Base-by-base conservation (phyloP, 768 basidiomycete genomes). In the Lentinus tigrinus region DNA sequence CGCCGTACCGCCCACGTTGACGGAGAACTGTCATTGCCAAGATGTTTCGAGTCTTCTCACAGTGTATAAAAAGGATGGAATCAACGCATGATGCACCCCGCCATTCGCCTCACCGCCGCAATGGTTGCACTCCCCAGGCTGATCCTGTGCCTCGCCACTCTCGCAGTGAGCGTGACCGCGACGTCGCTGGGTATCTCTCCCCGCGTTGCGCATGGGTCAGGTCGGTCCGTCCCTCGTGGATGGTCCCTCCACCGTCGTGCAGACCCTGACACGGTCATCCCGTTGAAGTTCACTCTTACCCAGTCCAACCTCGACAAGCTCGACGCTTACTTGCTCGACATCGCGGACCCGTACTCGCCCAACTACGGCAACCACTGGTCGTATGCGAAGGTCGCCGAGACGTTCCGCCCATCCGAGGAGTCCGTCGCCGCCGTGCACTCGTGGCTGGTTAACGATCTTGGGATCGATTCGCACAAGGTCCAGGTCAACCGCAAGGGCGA, bases 331-430 rank as follows among this genome's bases (percentile, higher is more conserved):
- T 74, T 84, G 17, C 65, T 75, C 61, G 74, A 74, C 28, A 76
- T 83, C 14, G 78, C 82, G 1, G 76, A 82, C 52, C 81, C 82
- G 1, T 74, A 77, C 21, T 82, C 81, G 1, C 72, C 72, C 4
- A 70, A 70, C 59, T 84, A 82, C 59, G 82, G 81, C 7, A 70
- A 77, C 48, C 82, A 84, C 63, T 81, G 77, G 74, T 65, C 73
- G 4, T 66, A 81, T 3, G 71, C 71, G 3, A 65, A 79, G 51
- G 73, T 83, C 24, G 73, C 77, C 11, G 68, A 74, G 16, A 73
- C 73, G 2, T 84, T 84, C 69, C 69, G 77, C 3, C 79, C 82
- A 14, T 73, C 70, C 28, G 55, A 58, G 7, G 76, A 78, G 28
- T 71, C 78, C 9, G 68, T 81, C 47, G 60, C 69, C 16, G 63